A percentile compares a stretch with the other conserved stretches of the same genome.
Conservation (phyloP, 768 basidiomycete genomes). For the Daedalea quercina region DNA sequence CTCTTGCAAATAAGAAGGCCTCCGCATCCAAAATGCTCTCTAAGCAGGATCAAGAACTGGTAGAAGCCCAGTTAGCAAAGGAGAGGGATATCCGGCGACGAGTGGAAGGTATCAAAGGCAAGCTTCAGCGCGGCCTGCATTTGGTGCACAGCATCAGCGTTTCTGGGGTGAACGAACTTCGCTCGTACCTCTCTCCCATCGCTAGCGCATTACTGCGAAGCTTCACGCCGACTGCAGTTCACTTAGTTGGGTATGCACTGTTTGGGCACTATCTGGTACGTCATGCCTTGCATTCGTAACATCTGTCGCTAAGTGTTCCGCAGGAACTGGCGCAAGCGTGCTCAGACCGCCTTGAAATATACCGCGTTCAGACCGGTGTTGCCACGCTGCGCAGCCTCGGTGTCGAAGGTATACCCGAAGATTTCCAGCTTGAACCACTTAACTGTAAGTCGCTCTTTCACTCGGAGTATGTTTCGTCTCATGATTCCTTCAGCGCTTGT, state of each 20-base stretch:
- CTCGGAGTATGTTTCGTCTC: neutral
- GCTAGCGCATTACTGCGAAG: conserved; percentile 58
- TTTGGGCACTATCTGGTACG: conserved; percentile 79
- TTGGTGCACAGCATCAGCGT: conserved; percentile 60
- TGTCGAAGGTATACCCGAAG: conserved; percentile 60
- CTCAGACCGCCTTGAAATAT: conserved; percentile 65
- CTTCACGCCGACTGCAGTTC: conserved; percentile 49
- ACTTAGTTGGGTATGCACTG: conserved; percentile 54
- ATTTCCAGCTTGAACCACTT: conserved; percentile 65
- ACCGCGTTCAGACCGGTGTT: conserved; percentile 71
- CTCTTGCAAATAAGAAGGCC: conserved; percentile 68
- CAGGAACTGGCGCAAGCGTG: conserved; percentile 67
- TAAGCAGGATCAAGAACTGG: conserved; percentile 80
- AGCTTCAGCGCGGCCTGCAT: conserved; percentile 59
- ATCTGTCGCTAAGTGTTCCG: neutral
- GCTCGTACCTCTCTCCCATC: conserved; percentile 49
- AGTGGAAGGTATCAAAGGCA: conserved; percentile 47
- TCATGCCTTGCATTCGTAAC: conserved; percentile 6
- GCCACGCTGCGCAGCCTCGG: conserved; percentile 75
- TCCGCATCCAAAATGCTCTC: conserved; percentile 44
- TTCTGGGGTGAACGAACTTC: conserved; percentile 44
- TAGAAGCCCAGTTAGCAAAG: conserved; percentile 77
- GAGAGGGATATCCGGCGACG: conserved; percentile 62
- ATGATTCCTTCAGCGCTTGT: conserved; percentile 54
- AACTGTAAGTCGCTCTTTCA: conserved; percentile 36